These are phyloP conservation scores for Lactarius vividus DNA, from an alignment of 768 basidiomycete species.

Conservation along the genomic window DNA sequence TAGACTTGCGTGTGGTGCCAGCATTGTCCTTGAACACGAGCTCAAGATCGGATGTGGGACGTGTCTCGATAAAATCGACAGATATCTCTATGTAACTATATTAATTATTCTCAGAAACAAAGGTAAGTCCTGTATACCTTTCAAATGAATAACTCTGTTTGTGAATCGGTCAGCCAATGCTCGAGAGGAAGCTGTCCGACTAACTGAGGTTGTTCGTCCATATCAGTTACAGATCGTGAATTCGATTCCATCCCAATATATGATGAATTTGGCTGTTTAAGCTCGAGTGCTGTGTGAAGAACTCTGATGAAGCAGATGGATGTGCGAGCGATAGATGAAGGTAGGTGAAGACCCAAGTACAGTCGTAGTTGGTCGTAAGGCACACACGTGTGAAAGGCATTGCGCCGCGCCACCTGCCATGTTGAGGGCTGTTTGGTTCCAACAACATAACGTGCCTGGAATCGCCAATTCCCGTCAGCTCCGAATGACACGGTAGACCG, in stretches of 20 bases:
- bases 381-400: no score
- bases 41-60: neutral
- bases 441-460: no score
- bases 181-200: neutral
- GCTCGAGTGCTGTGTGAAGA: no score
- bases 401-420: no score
- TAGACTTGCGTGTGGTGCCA: neutral
- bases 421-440: no score
- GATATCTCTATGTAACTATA: neutral
- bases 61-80: neutral
- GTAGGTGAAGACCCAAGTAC: no score
- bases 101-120: neutral
- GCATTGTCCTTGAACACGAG: neutral
- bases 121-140: neutral
- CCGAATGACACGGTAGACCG: no score
- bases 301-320: no score
- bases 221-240: neutral
- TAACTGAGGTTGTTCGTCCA: neutral
- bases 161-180: neutral
- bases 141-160: neutral
- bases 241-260: neutral
- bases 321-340: no score
- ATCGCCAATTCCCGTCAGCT: no score
- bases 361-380: no score
- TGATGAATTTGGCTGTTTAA: neutral